phyloP scores from a whole-genome alignment of 2,329 filamentous ascomycete genomes.

The Capronia americana region DNA sequence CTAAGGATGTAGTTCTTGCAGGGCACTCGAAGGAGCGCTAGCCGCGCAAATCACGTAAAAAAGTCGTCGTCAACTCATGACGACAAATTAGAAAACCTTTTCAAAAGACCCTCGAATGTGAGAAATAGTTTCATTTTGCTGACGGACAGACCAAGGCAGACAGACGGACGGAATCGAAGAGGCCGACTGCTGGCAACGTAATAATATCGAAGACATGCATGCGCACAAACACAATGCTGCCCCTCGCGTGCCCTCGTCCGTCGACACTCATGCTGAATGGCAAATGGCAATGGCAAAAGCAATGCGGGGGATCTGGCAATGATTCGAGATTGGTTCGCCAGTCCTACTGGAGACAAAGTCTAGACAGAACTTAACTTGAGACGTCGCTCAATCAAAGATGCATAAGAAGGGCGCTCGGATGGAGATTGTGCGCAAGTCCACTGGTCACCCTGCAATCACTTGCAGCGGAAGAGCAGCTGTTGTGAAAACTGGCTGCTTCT shows the following conservation, averaged over 20 bases:
- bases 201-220: neutral
- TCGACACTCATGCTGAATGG: neutral
- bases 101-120: neutral
- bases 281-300: neutral
- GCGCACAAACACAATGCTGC: neutral
- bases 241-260: neutral
- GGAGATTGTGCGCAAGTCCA: constrained; percentile 4
- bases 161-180: neutral
- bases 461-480: constrained; percentile 1
- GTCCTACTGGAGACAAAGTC: neutral
- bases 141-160: neutral
- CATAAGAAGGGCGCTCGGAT: neutral
- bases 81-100: neutral
- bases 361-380: neutral
- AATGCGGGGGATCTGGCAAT: neutral
- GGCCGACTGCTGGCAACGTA: neutral
- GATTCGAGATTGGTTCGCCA: neutral
- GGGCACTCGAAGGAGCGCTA: neutral
- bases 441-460: constrained; percentile 7
- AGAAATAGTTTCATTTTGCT: neutral
- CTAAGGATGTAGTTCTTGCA: neutral
- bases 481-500: neutral
- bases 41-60: constrained; percentile 2
- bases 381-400: constrained; percentile 5
- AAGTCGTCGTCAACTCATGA: neutral